These are phyloP conservation scores for Rhodomyrtus psidioides DNA, from an alignment of 441 rosid genomes.

Conservation along the genomic window DNA sequence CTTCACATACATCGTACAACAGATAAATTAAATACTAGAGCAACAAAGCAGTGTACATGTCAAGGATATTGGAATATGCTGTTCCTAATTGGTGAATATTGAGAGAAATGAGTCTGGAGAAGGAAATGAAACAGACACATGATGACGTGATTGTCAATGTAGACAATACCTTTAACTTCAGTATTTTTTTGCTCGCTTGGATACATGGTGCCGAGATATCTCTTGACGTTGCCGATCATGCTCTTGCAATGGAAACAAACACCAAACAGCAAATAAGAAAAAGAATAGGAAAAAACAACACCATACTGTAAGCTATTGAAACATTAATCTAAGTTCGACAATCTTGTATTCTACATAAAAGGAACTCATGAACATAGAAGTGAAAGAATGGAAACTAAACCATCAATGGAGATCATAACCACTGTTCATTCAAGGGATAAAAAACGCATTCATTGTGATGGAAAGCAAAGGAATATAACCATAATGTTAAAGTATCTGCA, in stretches of 20 bases:
- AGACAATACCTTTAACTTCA: conserved; percentile 60
- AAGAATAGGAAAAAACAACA: background rate
- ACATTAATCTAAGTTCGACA: background rate
- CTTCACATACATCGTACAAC: too few species aligned
- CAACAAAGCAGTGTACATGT: too few species aligned
- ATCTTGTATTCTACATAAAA: background rate
- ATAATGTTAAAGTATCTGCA: background rate
- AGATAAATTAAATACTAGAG: too few species aligned
- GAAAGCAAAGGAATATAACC: background rate
- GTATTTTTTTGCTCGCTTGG: conserved; percentile 90
- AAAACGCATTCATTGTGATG: background rate
- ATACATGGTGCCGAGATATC: conserved; percentile 80
- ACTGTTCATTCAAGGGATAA: background rate
- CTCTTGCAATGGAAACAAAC: background rate
- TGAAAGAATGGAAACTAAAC: background rate
- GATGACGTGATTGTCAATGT: background rate
- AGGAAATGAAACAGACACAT: background rate
- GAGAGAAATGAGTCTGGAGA: background rate
- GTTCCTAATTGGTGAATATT: too few species aligned
- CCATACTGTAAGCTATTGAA: background rate
- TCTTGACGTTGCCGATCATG: conserved; percentile 99
- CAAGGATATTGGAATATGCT: too few species aligned
- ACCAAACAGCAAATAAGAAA: background rate
- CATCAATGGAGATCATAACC: background rate
- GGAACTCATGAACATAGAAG: background rate